Conservation (phyloP, 768 basidiomycete genomes). For the Lyophyllum semitale region DNA sequence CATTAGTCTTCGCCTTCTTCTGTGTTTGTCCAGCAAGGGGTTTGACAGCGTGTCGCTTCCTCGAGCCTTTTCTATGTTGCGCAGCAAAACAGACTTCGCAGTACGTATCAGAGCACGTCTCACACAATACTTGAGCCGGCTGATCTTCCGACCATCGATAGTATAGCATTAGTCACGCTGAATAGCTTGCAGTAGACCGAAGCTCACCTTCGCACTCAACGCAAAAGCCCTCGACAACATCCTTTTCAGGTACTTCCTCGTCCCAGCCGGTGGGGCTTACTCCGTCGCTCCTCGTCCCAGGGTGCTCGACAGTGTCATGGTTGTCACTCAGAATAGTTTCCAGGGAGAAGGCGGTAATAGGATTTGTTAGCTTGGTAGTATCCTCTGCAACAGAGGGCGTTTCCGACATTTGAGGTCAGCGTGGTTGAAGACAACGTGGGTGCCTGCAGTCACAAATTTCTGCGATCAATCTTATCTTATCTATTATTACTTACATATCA, state of each 20-base stretch:
- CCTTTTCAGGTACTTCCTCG: conserved; percentile 54
- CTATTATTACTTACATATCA: too few relatives aligned
- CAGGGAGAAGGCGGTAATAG: conserved; percentile 50
- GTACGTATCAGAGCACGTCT: conserved; percentile 70
- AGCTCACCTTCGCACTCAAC: conserved; percentile 82
- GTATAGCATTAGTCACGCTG: not conserved
- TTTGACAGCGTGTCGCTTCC: conserved; percentile 63
- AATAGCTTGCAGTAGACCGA: not conserved
- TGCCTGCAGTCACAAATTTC: too few relatives aligned
- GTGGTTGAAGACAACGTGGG: conserved; percentile 9
- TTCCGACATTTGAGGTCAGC: conserved; percentile 8
- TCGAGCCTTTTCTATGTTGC: conserved; percentile 80
- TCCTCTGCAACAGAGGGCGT: conserved; percentile 2
- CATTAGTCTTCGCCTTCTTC: conserved; percentile 27
- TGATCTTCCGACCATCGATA: conserved; percentile 56
- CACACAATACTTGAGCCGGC: conserved; percentile 74
- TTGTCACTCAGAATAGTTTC: conserved; percentile 69
- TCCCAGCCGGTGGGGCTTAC: conserved; percentile 60
- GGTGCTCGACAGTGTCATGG: conserved; percentile 64
- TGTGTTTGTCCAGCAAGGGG: conserved; percentile 36
- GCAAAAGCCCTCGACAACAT: conserved; percentile 66
- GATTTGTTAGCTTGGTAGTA: conserved; percentile 8
- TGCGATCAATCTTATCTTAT: too few relatives aligned
- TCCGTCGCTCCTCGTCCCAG: conserved; percentile 33
- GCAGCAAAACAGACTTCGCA: conserved; percentile 88